Evolutionary conservation across 371 early-diverging fungal species (phyloP).

Genomic region (Gilbertella persicaria): DNA sequence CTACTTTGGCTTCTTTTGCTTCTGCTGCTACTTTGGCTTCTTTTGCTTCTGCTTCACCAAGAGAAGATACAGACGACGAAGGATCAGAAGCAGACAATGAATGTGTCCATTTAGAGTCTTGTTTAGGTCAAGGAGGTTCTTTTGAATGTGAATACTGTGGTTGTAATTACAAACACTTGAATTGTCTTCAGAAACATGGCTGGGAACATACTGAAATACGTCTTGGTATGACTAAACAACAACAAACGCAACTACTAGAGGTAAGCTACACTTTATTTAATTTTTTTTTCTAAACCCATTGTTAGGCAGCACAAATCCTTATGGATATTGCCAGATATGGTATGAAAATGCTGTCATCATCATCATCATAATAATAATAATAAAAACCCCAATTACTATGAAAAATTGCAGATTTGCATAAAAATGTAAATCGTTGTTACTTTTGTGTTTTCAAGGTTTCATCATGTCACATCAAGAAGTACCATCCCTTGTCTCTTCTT

Average conservation of each 20-base stretch:
- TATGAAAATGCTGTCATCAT: constrained; percentile 50
- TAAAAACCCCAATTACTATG: too few relatives aligned
- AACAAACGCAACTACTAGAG: constrained; percentile 51
- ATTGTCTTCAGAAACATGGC: constrained; percentile 41
- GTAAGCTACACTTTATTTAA: constrained; percentile 24
- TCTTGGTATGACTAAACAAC: constrained; percentile 35
- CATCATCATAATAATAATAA: too few relatives aligned
- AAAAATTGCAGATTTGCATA: too few relatives aligned
- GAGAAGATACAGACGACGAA: constrained; percentile 7
- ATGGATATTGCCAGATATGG: constrained; percentile 53
- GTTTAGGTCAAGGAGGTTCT: constrained; percentile 28
- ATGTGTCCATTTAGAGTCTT: constrained; percentile 31
- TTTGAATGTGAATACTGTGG: constrained; percentile 39
- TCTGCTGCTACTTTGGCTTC: too few relatives aligned
- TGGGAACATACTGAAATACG: constrained; percentile 33
- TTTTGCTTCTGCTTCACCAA: constrained; percentile 7
- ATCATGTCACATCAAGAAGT: not conserved
- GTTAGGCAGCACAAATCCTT: constrained; percentile 57
- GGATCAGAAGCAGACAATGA: constrained; percentile 16
- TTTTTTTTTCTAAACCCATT: constrained; percentile 13
- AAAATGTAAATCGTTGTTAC: too few relatives aligned
- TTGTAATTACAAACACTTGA: constrained; percentile 32
- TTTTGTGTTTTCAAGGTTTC: too few relatives aligned
- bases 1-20: constrained; percentile 48
- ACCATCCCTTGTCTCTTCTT: not conserved